These are phyloP conservation scores for Xenoacremonium recifei DNA, from an alignment of 2,329 filamentous ascomycete species.

Conservation along the genomic window DNA sequence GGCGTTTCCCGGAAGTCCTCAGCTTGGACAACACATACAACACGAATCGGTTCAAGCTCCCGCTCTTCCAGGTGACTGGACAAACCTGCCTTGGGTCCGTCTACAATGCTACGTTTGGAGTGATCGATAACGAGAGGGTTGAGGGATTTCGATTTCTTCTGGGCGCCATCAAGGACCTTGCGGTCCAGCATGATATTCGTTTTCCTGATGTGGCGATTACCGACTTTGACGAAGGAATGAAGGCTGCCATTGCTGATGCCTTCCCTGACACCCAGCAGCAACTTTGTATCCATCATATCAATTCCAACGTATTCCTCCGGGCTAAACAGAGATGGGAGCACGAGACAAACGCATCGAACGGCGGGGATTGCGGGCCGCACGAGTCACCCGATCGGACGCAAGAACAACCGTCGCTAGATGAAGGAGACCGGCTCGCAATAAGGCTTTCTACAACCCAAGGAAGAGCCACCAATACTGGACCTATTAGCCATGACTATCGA, in stretches of 20 bases:
- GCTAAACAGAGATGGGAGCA: no score
- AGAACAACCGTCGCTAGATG: no score
- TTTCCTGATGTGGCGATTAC: conserved; percentile 3
- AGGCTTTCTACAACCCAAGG: no score
- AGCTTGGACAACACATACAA: no score
- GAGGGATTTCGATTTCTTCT: conserved; percentile 6
- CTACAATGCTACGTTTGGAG: conserved; percentile 5
- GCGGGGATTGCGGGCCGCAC: no score
- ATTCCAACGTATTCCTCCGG: conserved; percentile 3
- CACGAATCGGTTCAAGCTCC: no score
- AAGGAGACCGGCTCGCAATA: no score
- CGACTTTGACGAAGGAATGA: conserved; percentile 4
- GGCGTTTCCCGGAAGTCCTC: no score
- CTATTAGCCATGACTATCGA: no score
- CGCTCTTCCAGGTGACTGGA: conserved; percentile 9
- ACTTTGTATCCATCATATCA: conserved; percentile 3
- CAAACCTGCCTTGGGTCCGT: conserved; percentile 4
- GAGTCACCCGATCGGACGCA: no score
- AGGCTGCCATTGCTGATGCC: conserved; percentile 1
- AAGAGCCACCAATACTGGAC: no score
- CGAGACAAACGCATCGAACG: no score
- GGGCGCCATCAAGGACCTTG: background rate
- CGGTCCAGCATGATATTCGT: background rate
- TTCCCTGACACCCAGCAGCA: conserved; percentile 4
- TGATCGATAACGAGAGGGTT: conserved; percentile 3